phyloP scores from a whole-genome alignment of 169 alveolate species.

The Plasmodium inui region DNA sequence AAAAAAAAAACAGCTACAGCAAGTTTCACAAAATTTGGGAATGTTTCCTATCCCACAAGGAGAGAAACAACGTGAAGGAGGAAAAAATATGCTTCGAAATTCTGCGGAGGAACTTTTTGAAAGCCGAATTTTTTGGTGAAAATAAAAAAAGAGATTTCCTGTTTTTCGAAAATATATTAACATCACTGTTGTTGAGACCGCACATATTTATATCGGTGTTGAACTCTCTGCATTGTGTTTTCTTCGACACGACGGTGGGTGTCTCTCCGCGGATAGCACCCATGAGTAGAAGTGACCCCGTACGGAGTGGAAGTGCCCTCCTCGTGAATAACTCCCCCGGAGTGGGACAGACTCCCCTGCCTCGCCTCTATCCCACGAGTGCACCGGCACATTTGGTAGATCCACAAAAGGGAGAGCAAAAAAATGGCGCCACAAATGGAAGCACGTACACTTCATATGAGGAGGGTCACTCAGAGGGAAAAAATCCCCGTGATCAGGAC shows the following conservation, averaged over 20 bases:
- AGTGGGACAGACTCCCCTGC: not conserved
- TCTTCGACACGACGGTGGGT: not conserved
- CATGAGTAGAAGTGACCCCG: not conserved
- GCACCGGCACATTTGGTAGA: not conserved
- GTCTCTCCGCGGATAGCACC: not conserved
- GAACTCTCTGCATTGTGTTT: conserved; percentile 19
- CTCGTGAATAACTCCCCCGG: not conserved
- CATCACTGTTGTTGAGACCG: conserved; percentile 34
- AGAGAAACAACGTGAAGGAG: conserved; percentile 29
- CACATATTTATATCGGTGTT: conserved; percentile 46
- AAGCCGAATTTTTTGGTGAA: conserved; percentile 38
- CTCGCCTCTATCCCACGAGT: not conserved
- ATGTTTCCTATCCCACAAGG: conserved; percentile 32
- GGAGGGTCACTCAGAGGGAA: not conserved
- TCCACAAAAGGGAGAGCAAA: not conserved
- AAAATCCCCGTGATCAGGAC: not conserved
- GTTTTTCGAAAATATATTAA: conserved; percentile 66
- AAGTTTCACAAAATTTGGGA: conserved; percentile 55
- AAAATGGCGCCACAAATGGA: not conserved
- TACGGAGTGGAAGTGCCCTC: not conserved
- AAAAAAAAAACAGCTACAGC: conserved; percentile 12
- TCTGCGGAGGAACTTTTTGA: conserved; percentile 43
- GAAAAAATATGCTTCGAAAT: conserved; percentile 20
- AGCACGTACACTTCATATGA: not conserved
- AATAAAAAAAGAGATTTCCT: conserved; percentile 68